Conservation (phyloP, 495 filamentous ascomycete genomes). For the Sabuloglossum arenarium region DNA sequence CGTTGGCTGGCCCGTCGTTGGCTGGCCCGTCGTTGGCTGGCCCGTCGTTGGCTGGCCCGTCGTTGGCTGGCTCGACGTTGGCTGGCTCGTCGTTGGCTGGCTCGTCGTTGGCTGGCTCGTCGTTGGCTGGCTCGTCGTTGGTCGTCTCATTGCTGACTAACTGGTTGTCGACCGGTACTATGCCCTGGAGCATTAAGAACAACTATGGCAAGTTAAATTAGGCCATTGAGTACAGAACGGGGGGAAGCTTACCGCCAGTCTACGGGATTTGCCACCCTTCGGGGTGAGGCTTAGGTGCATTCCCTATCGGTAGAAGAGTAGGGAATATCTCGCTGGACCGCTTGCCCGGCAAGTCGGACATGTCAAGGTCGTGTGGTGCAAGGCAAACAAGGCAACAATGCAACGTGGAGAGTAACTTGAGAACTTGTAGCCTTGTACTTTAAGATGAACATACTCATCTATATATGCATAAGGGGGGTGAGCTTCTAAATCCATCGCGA, state of each 20-base stretch:
- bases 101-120: too few species aligned
- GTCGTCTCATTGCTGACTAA: too few species aligned
- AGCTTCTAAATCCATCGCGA: too few species aligned
- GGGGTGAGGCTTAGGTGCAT: background rate
- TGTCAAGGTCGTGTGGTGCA: background rate
- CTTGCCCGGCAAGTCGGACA: too few species aligned
- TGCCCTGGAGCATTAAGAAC: background rate
- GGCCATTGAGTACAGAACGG: background rate
- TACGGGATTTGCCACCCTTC: too few species aligned
- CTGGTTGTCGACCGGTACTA: too few species aligned
- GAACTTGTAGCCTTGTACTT: background rate
- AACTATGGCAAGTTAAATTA: background rate
- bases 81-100: too few species aligned
- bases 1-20: too few species aligned
- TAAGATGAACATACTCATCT: background rate
- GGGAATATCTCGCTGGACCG: background rate
- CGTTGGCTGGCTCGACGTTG: background rate
- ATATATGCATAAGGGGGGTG: background rate
- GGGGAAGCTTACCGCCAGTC: background rate
- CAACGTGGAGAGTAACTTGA: background rate
- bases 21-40: too few species aligned
- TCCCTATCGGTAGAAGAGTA: background rate
- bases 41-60: too few species aligned
- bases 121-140: too few species aligned
- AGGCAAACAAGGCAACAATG: background rate